Base-by-base conservation (phyloP, 495 filamentous ascomycete genomes). In the Aspergillus funiculosus region DNA sequence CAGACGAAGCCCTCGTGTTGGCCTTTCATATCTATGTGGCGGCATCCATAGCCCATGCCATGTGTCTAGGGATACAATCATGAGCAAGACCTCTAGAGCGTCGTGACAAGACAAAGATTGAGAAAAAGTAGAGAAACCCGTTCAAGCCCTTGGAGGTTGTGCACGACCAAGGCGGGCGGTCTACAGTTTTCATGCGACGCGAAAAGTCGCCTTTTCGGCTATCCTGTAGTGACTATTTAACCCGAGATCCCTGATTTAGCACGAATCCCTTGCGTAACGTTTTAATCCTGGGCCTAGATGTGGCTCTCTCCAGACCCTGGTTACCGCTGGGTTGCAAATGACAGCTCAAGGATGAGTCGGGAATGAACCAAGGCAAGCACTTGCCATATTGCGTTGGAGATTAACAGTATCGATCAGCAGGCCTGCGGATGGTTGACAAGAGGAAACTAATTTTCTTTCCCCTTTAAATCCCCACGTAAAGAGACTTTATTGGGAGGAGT, bases 11-110 rank as follows among this genome's bases (percentile, higher is more conserved):
- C 60, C 79, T 78, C 46, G 88, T 74, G 26, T 67, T 71, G 63
- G 82, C 69, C 48, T 83, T 81, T 49, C 81, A 77, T 39, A 71
- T 65, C 17, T 86, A 64, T 43, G 84, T 83, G 24, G 77, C 82
- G 71, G 78, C 74, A 58, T 85, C 64, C 57, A 72, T 61, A 6
- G 55, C 61, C 67, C 67, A 71, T 71, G 39, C 29, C 60, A 47
- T 15, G 22, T 4, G 31, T 39, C 14, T 11, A 15, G 6, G 14
- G 9, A 10, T 26, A 26, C n/a, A n/a, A n/a, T n/a, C n/a, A n/a
- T n/a, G n/a, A n/a, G n/a, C n/a, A n/a, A n/a, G n/a, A n/a, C n/a
- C n/a, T n/a, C n/a, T 26, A 15, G 21, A 39, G 1, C 0, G 8
- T 24, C 19, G 21, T 13, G 13, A 21, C 3, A 26, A 17, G 5